Conservation (phyloP, 108 stramenopile genomes). For the Stephanodiscus triporus region DNA sequence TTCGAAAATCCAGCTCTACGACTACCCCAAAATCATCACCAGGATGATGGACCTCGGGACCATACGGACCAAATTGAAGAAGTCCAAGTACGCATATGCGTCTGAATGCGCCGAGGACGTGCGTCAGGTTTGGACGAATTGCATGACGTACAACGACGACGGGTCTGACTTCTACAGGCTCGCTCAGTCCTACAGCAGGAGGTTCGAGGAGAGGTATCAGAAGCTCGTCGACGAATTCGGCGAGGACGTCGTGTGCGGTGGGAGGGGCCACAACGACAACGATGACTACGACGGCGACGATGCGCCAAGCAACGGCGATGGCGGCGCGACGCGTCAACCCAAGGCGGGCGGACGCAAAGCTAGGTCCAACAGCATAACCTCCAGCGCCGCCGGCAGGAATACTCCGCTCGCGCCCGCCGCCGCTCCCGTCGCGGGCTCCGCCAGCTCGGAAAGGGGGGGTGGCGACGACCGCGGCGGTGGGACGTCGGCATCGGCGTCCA, state of each 20-base stretch:
- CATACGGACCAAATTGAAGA: conserved; percentile 84
- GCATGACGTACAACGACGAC: conserved; percentile 95
- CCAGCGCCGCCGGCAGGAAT: not conserved
- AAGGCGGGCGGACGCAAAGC: conserved; percentile 13
- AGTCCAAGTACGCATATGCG: conserved; percentile 72
- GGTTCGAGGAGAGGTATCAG: conserved; percentile 89
- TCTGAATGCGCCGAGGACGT: conserved; percentile 89
- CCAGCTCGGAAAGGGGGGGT: conserved; percentile 17
- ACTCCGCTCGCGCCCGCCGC: conserved; percentile 1
- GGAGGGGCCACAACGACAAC: not conserved
- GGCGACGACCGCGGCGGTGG: conserved; percentile 1
- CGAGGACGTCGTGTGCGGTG: conserved; percentile 38
- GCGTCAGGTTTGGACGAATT: conserved; percentile 95
- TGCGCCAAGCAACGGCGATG: not conserved
- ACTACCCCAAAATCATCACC: conserved; percentile 93
- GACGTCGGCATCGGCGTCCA: conserved; percentile 16
- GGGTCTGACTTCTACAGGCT: conserved; percentile 89
- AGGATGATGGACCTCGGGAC: conserved; percentile 98
- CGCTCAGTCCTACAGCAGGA: conserved; percentile 71
- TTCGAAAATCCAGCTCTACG: conserved; percentile 72
- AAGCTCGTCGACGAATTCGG: conserved; percentile 75
- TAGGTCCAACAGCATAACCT: conserved; percentile 12
- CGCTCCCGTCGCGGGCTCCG: not conserved
- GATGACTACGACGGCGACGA: conserved; percentile 8
- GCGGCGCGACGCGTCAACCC: not conserved